Conservation (phyloP, 345 rosid genomes). For the Sonneratia alba region DNA sequence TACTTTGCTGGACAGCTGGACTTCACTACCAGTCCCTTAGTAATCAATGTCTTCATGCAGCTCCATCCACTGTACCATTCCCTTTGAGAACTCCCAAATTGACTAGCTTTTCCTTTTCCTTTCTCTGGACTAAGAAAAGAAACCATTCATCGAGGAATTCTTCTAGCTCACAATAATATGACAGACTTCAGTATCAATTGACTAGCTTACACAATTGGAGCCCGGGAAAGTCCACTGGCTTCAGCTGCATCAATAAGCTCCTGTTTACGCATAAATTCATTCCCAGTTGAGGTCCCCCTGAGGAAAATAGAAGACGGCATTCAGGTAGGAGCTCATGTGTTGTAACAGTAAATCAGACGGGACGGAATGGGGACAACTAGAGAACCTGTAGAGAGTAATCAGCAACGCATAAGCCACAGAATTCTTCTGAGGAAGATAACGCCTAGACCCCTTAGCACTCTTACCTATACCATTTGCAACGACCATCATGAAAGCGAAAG, state of each 20-base stretch:
- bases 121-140: slow-evolving; percentile 59
- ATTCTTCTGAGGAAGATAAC: slow-evolving; percentile 68
- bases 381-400: slow-evolving; percentile 66
- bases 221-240: slow-evolving; percentile 87
- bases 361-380: neutral
- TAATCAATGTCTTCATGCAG: slow-evolving; percentile 75
- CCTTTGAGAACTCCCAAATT: slow-evolving; percentile 63
- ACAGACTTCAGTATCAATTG: neutral
- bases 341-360: neutral
- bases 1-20: slow-evolving; percentile 96
- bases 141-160: neutral
- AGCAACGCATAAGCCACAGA: slow-evolving; percentile 81
- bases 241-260: slow-evolving; percentile 92
- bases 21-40: slow-evolving; percentile 77
- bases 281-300: slow-evolving; percentile 56
- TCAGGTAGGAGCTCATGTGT: neutral
- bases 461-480: slow-evolving; percentile 28
- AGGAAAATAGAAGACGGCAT: slow-evolving; percentile 4
- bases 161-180: slow-evolving; percentile 5
- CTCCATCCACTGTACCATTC: slow-evolving; percentile 96
- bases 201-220: slow-evolving; percentile 50
- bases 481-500: slow-evolving; percentile 2
- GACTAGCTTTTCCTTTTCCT: slow-evolving; percentile 59
- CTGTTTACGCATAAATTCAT: slow-evolving; percentile 70
- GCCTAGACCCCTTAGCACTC: slow-evolving; percentile 35